phyloP scores from a whole-genome alignment of 2,329 filamentous ascomycete genomes.

The Onygena corvina region DNA sequence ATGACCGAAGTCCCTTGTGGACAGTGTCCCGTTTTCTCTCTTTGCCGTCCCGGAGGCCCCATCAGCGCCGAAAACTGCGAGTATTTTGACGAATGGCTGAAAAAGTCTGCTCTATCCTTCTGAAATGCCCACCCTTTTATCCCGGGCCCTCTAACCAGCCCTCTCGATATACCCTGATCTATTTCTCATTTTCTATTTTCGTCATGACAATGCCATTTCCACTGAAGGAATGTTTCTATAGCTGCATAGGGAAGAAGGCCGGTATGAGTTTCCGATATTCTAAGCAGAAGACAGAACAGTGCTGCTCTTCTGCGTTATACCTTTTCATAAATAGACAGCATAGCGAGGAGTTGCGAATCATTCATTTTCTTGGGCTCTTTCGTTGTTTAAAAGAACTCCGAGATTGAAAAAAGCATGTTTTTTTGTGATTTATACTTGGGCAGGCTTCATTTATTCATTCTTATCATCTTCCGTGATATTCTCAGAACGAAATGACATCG shows the following conservation, averaged over 20 bases:
- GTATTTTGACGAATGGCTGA: constrained; percentile 81
- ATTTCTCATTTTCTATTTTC: neutral
- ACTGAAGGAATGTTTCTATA: neutral
- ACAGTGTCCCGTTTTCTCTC: constrained; percentile 79
- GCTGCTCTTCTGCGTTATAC: neutral
- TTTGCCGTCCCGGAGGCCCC: constrained; percentile 82
- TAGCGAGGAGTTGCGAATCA: constrained; percentile 16
- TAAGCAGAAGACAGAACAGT: neutral
- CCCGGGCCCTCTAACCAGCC: neutral
- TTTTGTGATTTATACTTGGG: neutral
- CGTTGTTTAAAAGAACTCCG: neutral
- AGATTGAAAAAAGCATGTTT: neutral
- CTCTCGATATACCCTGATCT: neutral
- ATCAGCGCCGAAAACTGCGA: constrained; percentile 83
- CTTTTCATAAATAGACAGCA: constrained; percentile 11
- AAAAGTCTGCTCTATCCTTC: constrained; percentile 26
- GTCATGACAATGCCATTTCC: neutral
- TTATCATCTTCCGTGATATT: neutral
- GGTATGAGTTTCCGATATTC: neutral
- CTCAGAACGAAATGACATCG: no score
- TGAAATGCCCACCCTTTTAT: constrained; percentile 14
- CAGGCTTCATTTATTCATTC: neutral
- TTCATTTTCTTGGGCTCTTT: neutral
- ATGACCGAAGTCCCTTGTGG: constrained; percentile 85
- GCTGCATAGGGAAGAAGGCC: neutral